Base-by-base conservation (phyloP, 169 alveolate species). In the Babesia ovata region DNA sequence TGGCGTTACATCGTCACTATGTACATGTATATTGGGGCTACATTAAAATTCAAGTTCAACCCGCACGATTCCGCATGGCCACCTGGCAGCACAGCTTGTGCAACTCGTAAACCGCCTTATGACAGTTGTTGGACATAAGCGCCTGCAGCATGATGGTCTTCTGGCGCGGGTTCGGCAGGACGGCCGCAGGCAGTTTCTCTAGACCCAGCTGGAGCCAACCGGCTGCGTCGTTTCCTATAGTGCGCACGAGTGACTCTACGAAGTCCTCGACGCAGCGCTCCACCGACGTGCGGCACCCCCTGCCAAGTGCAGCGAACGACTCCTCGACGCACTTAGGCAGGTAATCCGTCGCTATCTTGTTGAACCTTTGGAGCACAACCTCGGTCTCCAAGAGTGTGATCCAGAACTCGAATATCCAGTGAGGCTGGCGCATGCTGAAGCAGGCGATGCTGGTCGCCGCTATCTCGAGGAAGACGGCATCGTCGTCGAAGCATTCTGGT, bases 371-470 rank as follows among this genome's bases (percentile, higher is more conserved):
- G 17, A 57, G 11, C n/a, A 24, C 17, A 29, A 19, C 45, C 28
- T 54, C 65, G 29, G 67, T 28, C 48, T 62, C 73, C 69, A 78
- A 14, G n/a, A 78, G 49, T 7, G 79, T 42, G 45, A 52, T 44
- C 86, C 86, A 78, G 53, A 78, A 78, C n/a, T 58, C 58, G 75
- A 78, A 78, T 12, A 78, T 75, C 26, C 83, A 78, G 26, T 50
- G 71, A 10, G 85, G 85, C 72, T 63, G 69, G n/a, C 75, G 69
- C 39, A 78, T 66, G 69, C 39, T 52, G 66, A 78, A 54, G 67
- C 69, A 78, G 53, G 36, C 24, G 24, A 48, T 53, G 60, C 86
- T 78, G n/a, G 61, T 33, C 9, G 50, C 69, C 28, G 56, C 49
- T 2, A 78, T 78, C 26, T 59, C 61, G 33, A 63, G 56, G 59